These are phyloP conservation scores for Kluyveromyces wickerhamii DNA, from an alignment of 805 yeast genomes.

Conservation along the genomic window DNA sequence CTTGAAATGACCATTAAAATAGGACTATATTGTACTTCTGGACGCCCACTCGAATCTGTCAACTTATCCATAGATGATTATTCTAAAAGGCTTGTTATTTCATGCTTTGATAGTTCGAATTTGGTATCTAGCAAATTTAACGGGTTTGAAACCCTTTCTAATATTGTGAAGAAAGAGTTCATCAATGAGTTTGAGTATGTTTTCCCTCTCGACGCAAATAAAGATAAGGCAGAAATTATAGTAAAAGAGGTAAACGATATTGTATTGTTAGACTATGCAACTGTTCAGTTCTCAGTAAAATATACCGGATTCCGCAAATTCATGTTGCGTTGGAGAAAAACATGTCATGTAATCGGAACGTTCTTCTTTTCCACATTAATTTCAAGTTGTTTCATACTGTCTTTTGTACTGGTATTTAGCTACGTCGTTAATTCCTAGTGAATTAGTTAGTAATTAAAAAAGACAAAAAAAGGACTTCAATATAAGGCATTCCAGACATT, in stretches of 20 bases:
- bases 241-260: neutral
- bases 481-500: too few species aligned
- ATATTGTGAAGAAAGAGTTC: slow-evolving; percentile 1
- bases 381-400: slow-evolving; percentile 1
- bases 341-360: slow-evolving; percentile 3
- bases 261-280: neutral
- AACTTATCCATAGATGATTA: neutral
- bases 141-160: neutral
- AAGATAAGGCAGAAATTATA: neutral
- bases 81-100: neutral
- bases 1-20: slow-evolving; percentile 1
- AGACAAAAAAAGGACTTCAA: too few species aligned
- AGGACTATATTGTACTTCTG: slow-evolving; percentile 3
- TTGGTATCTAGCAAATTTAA: neutral
- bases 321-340: neutral
- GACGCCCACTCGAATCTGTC: neutral
- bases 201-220: slow-evolving; percentile 1
- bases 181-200: slow-evolving; percentile 2
- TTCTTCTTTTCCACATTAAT: neutral
- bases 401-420: neutral
- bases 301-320: slow-evolving; percentile 4
- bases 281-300: slow-evolving; percentile 1
- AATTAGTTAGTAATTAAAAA: neutral
- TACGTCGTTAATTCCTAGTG: neutral
- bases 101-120: neutral